Evolutionary conservation across 805 yeast genomes (phyloP).

Genomic region (Metschnikowia noctiluminum): DNA sequence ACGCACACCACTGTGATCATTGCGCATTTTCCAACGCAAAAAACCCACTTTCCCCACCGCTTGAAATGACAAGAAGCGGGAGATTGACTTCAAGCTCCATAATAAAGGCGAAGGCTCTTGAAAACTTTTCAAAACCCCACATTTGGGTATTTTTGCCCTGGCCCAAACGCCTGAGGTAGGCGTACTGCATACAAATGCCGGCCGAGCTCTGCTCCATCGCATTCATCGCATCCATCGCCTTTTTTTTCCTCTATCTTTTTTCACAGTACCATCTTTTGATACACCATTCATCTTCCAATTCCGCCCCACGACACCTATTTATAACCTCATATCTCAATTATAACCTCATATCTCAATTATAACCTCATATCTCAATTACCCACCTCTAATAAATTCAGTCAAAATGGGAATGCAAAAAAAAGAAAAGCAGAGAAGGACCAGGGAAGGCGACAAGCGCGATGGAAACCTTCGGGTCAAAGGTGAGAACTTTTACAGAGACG

Average conservation of each 20-base stretch:
- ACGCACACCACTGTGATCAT: no score
- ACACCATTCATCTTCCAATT: not conserved
- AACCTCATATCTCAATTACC: not conserved
- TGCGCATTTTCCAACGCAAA: no score
- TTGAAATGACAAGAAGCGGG: no score
- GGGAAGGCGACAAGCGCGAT: conserved; percentile 78
- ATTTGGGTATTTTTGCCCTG: not conserved
- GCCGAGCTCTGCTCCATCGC: conserved; percentile 7
- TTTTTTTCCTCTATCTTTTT: not conserved
- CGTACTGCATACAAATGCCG: conserved; percentile 1
- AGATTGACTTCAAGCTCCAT: no score
- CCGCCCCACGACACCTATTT: not conserved
- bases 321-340: not conserved
- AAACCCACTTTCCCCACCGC: no score
- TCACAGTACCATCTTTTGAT: not conserved
- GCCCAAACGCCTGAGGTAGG: not conserved
- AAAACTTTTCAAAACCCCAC: not conserved
- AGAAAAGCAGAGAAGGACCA: conserved; percentile 80
- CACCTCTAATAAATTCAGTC: not conserved
- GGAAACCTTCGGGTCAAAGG: conserved; percentile 94
- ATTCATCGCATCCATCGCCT: not conserved
- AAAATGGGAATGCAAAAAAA: conserved; percentile 91
- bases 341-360: no score
- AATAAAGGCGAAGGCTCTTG: not conserved
- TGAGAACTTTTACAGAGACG: conserved; percentile 94